Base-by-base conservation (phyloP, 192 early-diverging fungal genomes). In the Coemansia sp. region DNA sequence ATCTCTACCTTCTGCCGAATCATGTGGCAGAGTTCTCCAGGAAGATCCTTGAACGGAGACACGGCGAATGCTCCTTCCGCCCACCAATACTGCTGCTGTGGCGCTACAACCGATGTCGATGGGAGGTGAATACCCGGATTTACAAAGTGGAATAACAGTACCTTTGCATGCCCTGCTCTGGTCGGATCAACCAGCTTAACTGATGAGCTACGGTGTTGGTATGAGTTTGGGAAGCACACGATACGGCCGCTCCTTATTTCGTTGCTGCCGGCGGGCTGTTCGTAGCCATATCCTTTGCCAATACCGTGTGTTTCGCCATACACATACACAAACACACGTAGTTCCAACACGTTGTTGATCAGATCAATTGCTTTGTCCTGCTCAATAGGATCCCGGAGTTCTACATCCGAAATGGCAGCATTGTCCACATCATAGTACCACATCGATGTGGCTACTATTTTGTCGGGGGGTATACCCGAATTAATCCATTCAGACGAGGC, bases 391-490 rank as follows among this genome's bases (percentile, higher is more conserved):
- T n/a, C n/a, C n/a, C n/a, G n/a, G n/a, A n/a, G n/a, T n/a, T n/a
- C n/a, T n/a, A n/a, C n/a, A n/a, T n/a, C n/a, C n/a, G n/a, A n/a
- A n/a, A n/a, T n/a, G n/a, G 47, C 27, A n/a, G 28, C 27, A 77
- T 92, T 89, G 10, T 84, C 84, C 0, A 83, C 57, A 48, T 79
- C 76, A 64, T 87, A 89, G 64, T 90, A 89, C 58, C 83, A 83
- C 27, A 92, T 82, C 4, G 86, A 87, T 0, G 86, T 85, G 1
- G 88, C 87, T 3, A 85, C 73, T 48, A 92, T 87, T 52, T 73
- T 62, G 61, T 92, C 90, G 66, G 84, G 77, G 17, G 67, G 72
- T 72, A 84, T 87, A 5, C 82, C 89, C 37, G 88, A 89, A 2
- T 86, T 66, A 27, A 88, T 86, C 90, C 88, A 92, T 2, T 31